These are phyloP conservation scores for Geosmithia morbida DNA, from an alignment of 2,329 filamentous ascomycete species.

Conservation along the genomic window DNA sequence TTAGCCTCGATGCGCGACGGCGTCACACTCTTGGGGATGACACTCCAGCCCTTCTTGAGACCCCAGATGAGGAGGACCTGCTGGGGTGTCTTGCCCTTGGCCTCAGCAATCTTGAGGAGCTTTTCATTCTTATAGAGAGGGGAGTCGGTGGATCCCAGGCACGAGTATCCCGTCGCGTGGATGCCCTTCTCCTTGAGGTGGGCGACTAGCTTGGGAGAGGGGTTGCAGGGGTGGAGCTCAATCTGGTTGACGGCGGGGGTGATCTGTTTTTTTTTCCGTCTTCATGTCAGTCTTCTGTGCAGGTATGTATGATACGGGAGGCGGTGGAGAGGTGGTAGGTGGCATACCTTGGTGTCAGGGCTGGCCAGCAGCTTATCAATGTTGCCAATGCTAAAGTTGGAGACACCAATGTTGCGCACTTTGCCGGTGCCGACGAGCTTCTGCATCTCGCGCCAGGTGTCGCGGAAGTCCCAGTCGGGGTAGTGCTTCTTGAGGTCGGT, in stretches of 20 bases:
- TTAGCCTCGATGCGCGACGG: slow-evolving; percentile 61
- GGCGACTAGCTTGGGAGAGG: slow-evolving; percentile 62
- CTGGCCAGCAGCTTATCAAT: slow-evolving; percentile 62
- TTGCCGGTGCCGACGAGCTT: slow-evolving; percentile 55
- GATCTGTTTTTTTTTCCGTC: slow-evolving; percentile 17
- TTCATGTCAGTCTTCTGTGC: background rate
- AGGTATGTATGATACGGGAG: background rate
- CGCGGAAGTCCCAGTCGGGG: slow-evolving; percentile 66
- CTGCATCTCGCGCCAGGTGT: slow-evolving; percentile 65
- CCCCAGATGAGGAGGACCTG: slow-evolving; percentile 74
- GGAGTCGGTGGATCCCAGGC: slow-evolving; percentile 57
- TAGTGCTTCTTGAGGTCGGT: slow-evolving; percentile 51
- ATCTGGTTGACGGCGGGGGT: slow-evolving; percentile 65
- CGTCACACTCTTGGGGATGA: slow-evolving; percentile 76
- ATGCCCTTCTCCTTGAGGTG: slow-evolving; percentile 63
- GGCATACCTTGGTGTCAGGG: slow-evolving; percentile 58
- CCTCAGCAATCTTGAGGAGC: slow-evolving; percentile 46
- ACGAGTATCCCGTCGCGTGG: slow-evolving; percentile 61
- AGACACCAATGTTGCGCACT: slow-evolving; percentile 70
- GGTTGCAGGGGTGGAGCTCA: slow-evolving; percentile 69
- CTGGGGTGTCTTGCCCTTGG: slow-evolving; percentile 54
- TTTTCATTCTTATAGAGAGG: slow-evolving; percentile 53
- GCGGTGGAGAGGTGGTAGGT: no score
- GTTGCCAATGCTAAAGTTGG: slow-evolving; percentile 74
- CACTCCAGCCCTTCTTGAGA: slow-evolving; percentile 64